Evolutionary conservation across 345 rosid genomes (phyloP).

Genomic region (Alliaria petiolata): DNA sequence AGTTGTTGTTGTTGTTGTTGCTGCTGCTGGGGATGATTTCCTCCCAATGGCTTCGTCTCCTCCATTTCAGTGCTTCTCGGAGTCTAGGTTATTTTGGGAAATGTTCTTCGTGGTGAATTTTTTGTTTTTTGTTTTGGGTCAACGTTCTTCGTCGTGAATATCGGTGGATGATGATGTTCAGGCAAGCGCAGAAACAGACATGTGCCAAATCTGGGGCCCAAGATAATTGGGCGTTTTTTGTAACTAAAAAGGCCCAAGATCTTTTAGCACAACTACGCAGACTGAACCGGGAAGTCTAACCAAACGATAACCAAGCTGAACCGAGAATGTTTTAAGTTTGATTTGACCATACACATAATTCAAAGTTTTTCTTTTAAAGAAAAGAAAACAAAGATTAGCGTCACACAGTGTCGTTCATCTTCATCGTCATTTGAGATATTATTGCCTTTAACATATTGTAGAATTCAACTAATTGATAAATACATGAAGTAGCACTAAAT

Average conservation of each 20-base stretch:
- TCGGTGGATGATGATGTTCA: not conserved
- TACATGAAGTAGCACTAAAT: not conserved
- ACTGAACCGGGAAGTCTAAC: not conserved
- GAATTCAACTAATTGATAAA: not conserved
- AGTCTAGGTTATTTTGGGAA: conserved; percentile 10
- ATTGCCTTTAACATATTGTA: too few relatives aligned
- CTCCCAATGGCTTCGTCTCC: conserved; percentile 28
- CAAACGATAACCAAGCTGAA: not conserved
- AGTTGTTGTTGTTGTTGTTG: conserved; percentile 19
- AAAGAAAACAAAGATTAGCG: too few relatives aligned
- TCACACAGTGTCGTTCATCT: not conserved
- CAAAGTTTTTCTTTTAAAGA: not conserved
- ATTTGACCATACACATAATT: not conserved
- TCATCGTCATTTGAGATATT: not conserved
- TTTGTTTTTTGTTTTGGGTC: not conserved
- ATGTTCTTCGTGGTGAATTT: not conserved
- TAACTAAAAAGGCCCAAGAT: not conserved
- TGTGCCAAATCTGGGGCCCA: not conserved
- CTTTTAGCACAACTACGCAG: not conserved
- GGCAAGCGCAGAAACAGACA: not conserved
- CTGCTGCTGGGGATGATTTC: conserved; percentile 15
- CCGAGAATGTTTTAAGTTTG: not conserved
- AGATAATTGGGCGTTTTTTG: not conserved
- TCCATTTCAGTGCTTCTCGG: conserved; percentile 20
- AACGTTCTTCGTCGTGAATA: not conserved